Evolutionary conservation across 2,329 filamentous ascomycete genomes (phyloP), one percentile per base, ranked within the genome.

Genomic region (Ophiostoma ulmi): DNA sequence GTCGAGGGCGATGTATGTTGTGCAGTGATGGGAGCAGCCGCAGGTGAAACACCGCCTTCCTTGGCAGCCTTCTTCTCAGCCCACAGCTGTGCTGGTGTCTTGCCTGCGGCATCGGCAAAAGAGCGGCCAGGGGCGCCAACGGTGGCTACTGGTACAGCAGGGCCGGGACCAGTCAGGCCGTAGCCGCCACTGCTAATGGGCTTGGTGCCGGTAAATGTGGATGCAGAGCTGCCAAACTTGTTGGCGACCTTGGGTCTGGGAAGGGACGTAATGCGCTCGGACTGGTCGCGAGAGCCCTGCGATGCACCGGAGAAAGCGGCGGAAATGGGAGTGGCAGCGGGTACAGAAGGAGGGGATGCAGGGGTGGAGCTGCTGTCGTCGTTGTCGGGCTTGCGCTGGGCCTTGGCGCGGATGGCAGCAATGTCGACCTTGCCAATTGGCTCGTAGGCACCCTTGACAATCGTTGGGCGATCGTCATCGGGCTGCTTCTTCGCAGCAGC

Each of bases 401-500:
- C 73, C 68, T 68, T 69, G 70, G 73, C 73, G 92, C 92, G 88
- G 77, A 99, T 97, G 31, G 94, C 94, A 63, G 92, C 92, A 80
- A 99, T 98, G 75, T 99, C 95, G 11, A 99, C 94, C 81, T 97
- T 98, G 66, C 95, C 95, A 26, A 98, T 85, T 1, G 95, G 95
- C 79, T 98, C 91, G 77, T 99, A 99, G 35, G 94, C 87, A 61
- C 95, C 95, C 81, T 97, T 98, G 26, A 98, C 92, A 5, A 88
- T 87, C 1, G 90, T 87, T 3, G 95, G 95, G 70, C 93, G 86
- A 75, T 97, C 91, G 77, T 97, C 93, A 65, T 8, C 31, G 35
- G 48, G 85, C 76, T 83, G 85, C 76, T 83, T 89, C 83, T 84
- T 89, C 77, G 81, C 93, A 83, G 86, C 92, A 78, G 84, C 89